Conservation (phyloP, 2,329 filamentous ascomycete genomes). For the Colletotrichum gloeosporioides region DNA sequence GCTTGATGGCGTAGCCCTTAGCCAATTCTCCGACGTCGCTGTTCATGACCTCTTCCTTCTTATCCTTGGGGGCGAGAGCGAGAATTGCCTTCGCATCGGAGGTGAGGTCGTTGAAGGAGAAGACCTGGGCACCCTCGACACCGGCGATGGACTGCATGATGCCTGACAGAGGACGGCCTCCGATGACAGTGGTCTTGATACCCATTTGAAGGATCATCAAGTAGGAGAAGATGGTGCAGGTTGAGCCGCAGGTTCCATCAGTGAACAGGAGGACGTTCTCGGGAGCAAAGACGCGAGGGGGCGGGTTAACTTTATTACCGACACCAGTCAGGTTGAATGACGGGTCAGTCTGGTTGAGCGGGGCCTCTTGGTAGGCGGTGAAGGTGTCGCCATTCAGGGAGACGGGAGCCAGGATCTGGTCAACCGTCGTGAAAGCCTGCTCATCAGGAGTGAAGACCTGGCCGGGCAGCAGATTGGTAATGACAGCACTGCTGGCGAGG, state of each 20-base stretch:
- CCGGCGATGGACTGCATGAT: conserved; percentile 55
- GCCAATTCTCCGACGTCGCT: conserved; percentile 34
- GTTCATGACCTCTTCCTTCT: conserved; percentile 20
- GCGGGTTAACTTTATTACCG: conserved; percentile 42
- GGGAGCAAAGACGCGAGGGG: conserved; percentile 51
- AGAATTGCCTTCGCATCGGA: conserved; percentile 30
- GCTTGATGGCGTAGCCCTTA: conserved; percentile 36
- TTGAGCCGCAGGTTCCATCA: conserved; percentile 60
- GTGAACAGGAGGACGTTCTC: conserved; percentile 59
- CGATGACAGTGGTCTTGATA: conserved; percentile 53
- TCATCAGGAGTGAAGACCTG: conserved; percentile 53
- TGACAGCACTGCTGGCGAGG: conserved; percentile 48
- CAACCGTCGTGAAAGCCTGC: conserved; percentile 29
- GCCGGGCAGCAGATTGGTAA: conserved; percentile 48
- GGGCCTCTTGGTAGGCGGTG: conserved; percentile 49
- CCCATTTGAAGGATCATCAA: conserved; percentile 55
- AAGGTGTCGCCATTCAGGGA: conserved; percentile 51
- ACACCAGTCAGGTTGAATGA: conserved; percentile 48
- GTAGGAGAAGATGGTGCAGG: conserved; percentile 61
- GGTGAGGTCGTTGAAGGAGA: conserved; percentile 33
- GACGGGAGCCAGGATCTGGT: conserved; percentile 37
- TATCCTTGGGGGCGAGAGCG: conserved; percentile 23
- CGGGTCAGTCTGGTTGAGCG: conserved; percentile 37
- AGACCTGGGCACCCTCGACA: conserved; percentile 49
- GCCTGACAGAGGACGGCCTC: conserved; percentile 47